A percentile compares a stretch with the other conserved stretches of the same genome.
Evolutionary conservation across 2,329 filamentous ascomycete species (phyloP).

Genomic region (Paecilomyces sp.): DNA sequence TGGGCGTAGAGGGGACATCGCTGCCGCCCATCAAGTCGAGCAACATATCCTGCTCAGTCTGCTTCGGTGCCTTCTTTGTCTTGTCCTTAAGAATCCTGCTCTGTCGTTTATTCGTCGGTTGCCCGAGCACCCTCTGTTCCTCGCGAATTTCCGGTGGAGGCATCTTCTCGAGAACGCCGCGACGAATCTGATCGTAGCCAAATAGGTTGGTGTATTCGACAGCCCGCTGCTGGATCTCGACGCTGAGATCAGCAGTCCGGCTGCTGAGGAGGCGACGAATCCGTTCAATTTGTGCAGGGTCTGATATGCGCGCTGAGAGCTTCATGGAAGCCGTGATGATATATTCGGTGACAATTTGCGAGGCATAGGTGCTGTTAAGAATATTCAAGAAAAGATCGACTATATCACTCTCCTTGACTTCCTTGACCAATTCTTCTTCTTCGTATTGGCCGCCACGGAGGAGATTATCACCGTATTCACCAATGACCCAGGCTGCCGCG

Average conservation of each 20-base stretch:
- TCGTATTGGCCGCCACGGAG: constrained; percentile 85
- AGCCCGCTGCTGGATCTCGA: constrained; percentile 92
- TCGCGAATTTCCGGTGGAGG: constrained; percentile 94
- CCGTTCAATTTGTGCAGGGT: constrained; percentile 78
- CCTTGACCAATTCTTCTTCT: constrained; percentile 78
- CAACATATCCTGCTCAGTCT: constrained; percentile 83
- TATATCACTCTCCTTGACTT: constrained; percentile 81
- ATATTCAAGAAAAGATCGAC: constrained; percentile 90
- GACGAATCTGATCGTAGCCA: constrained; percentile 74
- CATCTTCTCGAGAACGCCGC: constrained; percentile 95
- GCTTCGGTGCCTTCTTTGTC: constrained; percentile 68
- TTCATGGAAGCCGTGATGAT: constrained; percentile 95
- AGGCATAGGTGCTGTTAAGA: constrained; percentile 88
- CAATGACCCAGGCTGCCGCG: constrained; percentile 93
- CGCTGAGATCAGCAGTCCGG: constrained; percentile 80
- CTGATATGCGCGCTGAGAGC: constrained; percentile 78
- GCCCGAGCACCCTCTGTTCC: constrained; percentile 82
- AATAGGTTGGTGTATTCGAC: constrained; percentile 97
- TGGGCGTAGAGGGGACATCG: constrained; percentile 55
- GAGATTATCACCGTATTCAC: constrained; percentile 91
- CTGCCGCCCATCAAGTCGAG: constrained; percentile 85
- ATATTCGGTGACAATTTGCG: constrained; percentile 87
- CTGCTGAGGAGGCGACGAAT: constrained; percentile 69
- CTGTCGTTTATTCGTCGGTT: constrained; percentile 62
- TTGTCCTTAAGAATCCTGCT: constrained; percentile 61